phyloP scores from a whole-genome alignment of 495 filamentous ascomycete genomes.

The Jackrogersella minutella region DNA sequence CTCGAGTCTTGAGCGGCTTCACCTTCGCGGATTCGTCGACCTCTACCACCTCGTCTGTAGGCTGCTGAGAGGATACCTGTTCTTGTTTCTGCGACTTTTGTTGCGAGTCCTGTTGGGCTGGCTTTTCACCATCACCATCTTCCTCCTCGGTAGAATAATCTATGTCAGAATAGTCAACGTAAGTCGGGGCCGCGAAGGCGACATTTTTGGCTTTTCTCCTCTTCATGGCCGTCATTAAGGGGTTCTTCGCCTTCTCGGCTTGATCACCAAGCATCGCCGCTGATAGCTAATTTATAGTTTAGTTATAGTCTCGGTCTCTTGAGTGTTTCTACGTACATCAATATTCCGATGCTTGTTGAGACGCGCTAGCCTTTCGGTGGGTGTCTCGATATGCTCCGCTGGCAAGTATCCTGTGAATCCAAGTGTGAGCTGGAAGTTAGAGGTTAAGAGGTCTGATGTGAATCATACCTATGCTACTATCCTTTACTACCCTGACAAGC shows the following conservation, averaged over 20 bases:
- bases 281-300: slow-evolving; percentile 68
- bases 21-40: slow-evolving; percentile 60
- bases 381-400: slow-evolving; percentile 98
- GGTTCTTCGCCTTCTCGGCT: slow-evolving; percentile 85
- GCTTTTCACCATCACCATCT: slow-evolving; percentile 64
- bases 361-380: slow-evolving; percentile 90
- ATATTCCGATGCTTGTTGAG: slow-evolving; percentile 98
- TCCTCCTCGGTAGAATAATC: slow-evolving; percentile 94
- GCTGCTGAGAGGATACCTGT: slow-evolving; percentile 43
- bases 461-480: slow-evolving; percentile 89
- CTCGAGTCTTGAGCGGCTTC: slow-evolving; percentile 54
- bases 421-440: slow-evolving; percentile 31
- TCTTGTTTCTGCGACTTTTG: slow-evolving; percentile 48
- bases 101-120: slow-evolving; percentile 47
- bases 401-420: slow-evolving; percentile 81
- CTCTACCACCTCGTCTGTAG: slow-evolving; percentile 41
- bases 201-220: slow-evolving; percentile 89
- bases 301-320: neutral
- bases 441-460: neutral
- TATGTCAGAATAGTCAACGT: slow-evolving; percentile 87
- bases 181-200: slow-evolving; percentile 84
- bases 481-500: slow-evolving; percentile 96
- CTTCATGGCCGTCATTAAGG: slow-evolving; percentile 88
- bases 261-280: slow-evolving; percentile 94
- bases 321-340: slow-evolving; percentile 69